Percentiles rank a stretch among this genome's conserved stretches.
Conservation (phyloP, 2,329 filamentous ascomycete species). For the Coniochaeta sp. region DNA sequence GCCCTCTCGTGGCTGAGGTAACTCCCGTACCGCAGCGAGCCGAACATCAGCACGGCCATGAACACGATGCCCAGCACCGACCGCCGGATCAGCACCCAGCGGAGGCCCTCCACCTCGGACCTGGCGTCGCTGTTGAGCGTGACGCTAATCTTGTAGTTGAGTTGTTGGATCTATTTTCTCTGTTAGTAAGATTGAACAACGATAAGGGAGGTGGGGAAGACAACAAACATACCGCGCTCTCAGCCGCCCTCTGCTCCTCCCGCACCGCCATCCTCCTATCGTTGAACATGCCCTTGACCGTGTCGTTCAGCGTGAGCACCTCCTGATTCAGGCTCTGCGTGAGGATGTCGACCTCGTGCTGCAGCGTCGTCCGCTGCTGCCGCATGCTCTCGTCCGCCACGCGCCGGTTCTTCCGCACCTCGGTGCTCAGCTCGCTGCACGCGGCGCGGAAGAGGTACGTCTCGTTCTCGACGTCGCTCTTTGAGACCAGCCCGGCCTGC, state of each 20-base stretch:
- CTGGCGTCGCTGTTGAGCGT: constrained; percentile 83
- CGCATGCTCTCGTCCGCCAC: constrained; percentile 74
- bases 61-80: constrained; percentile 59
- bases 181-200: not conserved
- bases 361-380: constrained; percentile 74
- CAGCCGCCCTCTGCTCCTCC: constrained; percentile 78
- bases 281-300: constrained; percentile 92
- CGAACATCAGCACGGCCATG: constrained; percentile 56
- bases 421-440: constrained; percentile 83
- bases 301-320: constrained; percentile 72
- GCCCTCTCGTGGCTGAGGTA: constrained; percentile 45
- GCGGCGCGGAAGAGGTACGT: constrained; percentile 90
- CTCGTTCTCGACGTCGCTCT: constrained; percentile 91
- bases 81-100: constrained; percentile 72
- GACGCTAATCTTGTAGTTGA: constrained; percentile 95
- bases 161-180: constrained; percentile 66
- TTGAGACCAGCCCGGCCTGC: constrained; percentile 73
- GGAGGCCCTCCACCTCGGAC: constrained; percentile 82
- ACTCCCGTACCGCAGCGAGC: constrained; percentile 52
- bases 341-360: constrained; percentile 93
- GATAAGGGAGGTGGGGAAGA: not conserved
- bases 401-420: constrained; percentile 72
- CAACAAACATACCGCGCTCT: constrained; percentile 58
- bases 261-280: constrained; percentile 89
- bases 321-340: constrained; percentile 82